Evolutionary conservation across 768 basidiomycete species (phyloP), one percentile per base, ranked within the genome.

Genomic region (Trametes elegans): DNA sequence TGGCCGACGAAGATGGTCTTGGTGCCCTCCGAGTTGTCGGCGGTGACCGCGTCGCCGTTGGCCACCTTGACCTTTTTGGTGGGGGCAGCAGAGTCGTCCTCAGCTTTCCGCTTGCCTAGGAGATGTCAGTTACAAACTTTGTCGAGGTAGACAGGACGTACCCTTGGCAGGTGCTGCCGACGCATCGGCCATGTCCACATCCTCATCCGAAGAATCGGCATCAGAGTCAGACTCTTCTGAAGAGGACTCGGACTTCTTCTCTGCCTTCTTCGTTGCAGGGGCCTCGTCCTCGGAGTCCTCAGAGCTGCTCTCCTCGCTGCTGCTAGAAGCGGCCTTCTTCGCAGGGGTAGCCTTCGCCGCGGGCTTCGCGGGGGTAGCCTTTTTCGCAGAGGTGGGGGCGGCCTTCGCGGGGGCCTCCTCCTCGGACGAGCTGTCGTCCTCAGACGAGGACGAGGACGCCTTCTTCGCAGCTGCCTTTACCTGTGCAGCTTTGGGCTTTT

Each of bases 1-100:
- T 82, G 81, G 50, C 96, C 96, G 61, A 99, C 93, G 66, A 95
- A 98, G 63, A 98, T 80, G 34, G 88, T 85, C 64, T 78, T 85
- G 14, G 76, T 75, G 53, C 84, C 79, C 60, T 81, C 79, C 0
- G 73, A 65, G 38, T 68, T 67, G 43, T 62, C 73, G 26, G 61
- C 65, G 5, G 64, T 51, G 14, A 71, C 70, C 27, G 71, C 71
- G n/a, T 79, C 74, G 53, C 76, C 85, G 62, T 85, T 79, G 41
- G 73, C 80, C 44, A 87, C 75, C 76, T 94, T 97, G 63, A 77
- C 80, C 73, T 96, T 96, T 80, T 98, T 96, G 32, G 81, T 71
- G 35, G 85, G 78, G 13, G 77, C 78, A 39, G 79, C 73, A 18
- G 72, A 73, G 24, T 81, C 81, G 19, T 79, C 81, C 24, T 84